Conservation (phyloP, 345 rosid species). For the Ceriops tagal region DNA sequence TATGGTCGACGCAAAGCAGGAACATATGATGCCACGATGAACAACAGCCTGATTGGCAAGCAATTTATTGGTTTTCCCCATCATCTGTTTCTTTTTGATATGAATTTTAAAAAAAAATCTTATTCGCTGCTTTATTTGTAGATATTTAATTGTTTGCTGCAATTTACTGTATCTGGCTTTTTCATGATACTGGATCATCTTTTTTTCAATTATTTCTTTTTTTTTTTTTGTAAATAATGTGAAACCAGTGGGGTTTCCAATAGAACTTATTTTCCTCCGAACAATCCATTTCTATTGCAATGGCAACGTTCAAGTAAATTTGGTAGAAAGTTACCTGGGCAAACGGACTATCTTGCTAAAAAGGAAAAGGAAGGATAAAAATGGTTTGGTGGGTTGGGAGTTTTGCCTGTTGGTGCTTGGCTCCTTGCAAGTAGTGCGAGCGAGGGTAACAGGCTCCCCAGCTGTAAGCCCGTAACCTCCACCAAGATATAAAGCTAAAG, state of each 20-base stretch:
- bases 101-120: background rate
- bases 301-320: no score
- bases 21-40: slow-evolving; percentile 1
- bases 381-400: no score
- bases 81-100: background rate
- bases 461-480: background rate
- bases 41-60: background rate
- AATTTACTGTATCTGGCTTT: background rate
- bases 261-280: no score
- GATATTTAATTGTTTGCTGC: background rate
- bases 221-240: no score
- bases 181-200: no score
- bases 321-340: background rate
- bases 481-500: background rate
- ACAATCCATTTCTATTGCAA: no score
- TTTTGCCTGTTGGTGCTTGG: background rate
- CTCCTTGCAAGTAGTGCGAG: background rate
- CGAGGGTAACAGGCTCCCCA: background rate
- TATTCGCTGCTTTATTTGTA: background rate
- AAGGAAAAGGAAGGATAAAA: no score
- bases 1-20: background rate
- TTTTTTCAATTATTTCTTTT: no score
- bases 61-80: background rate
- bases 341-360: no score
- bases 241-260: no score